Evolutionary conservation across 257 asterid species (phyloP).

Genomic region (Ligustrum vulgare): DNA sequence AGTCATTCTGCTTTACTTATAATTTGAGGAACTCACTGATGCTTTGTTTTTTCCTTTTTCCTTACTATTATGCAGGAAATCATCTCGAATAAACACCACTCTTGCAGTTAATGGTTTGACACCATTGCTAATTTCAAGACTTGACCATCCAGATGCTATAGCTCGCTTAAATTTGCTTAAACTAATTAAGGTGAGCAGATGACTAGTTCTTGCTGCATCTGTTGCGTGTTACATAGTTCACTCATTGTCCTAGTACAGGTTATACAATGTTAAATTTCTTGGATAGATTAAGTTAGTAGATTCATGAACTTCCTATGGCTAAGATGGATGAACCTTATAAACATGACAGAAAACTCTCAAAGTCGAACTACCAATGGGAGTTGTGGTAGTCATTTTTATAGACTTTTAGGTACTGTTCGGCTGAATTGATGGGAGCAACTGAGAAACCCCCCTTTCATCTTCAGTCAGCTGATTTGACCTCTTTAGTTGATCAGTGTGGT

Average conservation of each 20-base stretch:
- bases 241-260: neutral
- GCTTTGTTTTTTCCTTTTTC: slow-evolving; percentile 6
- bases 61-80: slow-evolving; percentile 68
- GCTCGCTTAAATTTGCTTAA: slow-evolving; percentile 90
- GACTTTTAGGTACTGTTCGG: neutral
- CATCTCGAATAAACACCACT: slow-evolving; percentile 90
- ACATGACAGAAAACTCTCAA: neutral
- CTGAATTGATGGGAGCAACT: neutral
- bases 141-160: slow-evolving; percentile 95
- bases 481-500: neutral
- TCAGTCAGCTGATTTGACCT: neutral
- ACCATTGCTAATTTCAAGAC: slow-evolving; percentile 77
- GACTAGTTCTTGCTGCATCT: slow-evolving; percentile 13
- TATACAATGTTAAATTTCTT: neutral
- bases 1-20: slow-evolving; percentile 3
- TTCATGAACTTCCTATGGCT: neutral
- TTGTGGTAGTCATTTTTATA: neutral
- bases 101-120: slow-evolving; percentile 96
- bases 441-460: neutral
- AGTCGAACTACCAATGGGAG: neutral
- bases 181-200: slow-evolving; percentile 73
- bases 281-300: neutral
- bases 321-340: neutral
- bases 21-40: slow-evolving; percentile 14
- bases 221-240: slow-evolving; percentile 6